Percentiles rank a stretch among this genome's conserved stretches.
These are phyloP conservation scores for Clavispora phyllophila DNA, from an alignment of 805 yeast species.

Conservation along the genomic window DNA sequence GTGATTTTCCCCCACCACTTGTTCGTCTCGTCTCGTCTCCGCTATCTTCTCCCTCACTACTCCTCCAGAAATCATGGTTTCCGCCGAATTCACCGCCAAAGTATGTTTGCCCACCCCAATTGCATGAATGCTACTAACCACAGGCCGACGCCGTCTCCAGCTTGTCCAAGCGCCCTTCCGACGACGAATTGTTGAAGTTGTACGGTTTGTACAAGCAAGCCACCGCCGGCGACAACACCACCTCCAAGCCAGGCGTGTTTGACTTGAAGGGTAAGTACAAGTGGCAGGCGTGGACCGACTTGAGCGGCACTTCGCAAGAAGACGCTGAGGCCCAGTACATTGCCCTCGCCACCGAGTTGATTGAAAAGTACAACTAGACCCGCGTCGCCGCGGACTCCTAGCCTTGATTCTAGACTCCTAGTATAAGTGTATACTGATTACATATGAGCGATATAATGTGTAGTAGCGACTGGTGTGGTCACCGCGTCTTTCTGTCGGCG, in stretches of 20 bases:
- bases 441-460: background rate
- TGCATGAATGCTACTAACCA: slow-evolving; percentile 4
- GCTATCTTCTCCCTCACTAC: background rate
- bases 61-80: slow-evolving; percentile 16
- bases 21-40: background rate
- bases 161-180: slow-evolving; percentile 71
- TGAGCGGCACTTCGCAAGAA: slow-evolving; percentile 79
- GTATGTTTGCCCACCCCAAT: slow-evolving; percentile 12
- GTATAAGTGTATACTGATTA: background rate
- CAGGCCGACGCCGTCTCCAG: slow-evolving; percentile 78
- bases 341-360: slow-evolving; percentile 59
- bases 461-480: background rate
- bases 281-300: slow-evolving; percentile 94
- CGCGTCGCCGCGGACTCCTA: too few relatives aligned
- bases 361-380: slow-evolving; percentile 36
- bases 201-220: slow-evolving; percentile 97
- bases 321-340: slow-evolving; percentile 87
- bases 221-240: slow-evolving; percentile 88
- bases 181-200: slow-evolving; percentile 80
- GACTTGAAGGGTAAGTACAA: slow-evolving; percentile 94
- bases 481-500: background rate
- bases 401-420: too few relatives aligned
- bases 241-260: slow-evolving; percentile 85
- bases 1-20: background rate
- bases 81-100: slow-evolving; percentile 26